These are phyloP conservation scores for Kwoniella pini DNA, from an alignment of 768 basidiomycete species.

Conservation along the genomic window DNA sequence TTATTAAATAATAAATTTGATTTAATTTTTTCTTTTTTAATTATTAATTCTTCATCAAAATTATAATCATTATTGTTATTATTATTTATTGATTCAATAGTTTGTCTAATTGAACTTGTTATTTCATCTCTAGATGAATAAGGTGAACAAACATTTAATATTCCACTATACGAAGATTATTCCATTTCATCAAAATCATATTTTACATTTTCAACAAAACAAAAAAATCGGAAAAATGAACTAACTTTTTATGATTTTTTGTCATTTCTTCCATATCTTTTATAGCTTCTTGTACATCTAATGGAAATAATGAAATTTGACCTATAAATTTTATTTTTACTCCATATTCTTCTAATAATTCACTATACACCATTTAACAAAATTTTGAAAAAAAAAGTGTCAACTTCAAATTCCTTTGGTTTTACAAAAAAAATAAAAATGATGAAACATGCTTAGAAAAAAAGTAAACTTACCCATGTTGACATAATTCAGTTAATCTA, in stretches of 20 bases:
- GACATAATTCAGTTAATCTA: slow-evolving; percentile 73
- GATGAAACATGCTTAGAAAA: not conserved
- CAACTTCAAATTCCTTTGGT: too few relatives aligned
- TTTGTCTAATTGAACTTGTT: slow-evolving; percentile 67
- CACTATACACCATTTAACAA: slow-evolving; percentile 57
- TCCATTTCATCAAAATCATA: too few relatives aligned
- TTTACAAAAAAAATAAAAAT: too few relatives aligned
- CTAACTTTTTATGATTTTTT: slow-evolving; percentile 68
- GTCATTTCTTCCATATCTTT: slow-evolving; percentile 76
- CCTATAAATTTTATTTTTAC: slow-evolving; percentile 85
- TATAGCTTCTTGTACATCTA: slow-evolving; percentile 69
- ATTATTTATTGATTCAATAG: slow-evolving; percentile 40
- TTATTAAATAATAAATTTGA: slow-evolving; percentile 30
- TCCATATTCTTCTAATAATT: slow-evolving; percentile 75
- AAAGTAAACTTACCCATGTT: slow-evolving; percentile 67
- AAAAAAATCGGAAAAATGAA: too few relatives aligned
- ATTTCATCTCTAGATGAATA: slow-evolving; percentile 93
- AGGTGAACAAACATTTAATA: slow-evolving; percentile 89
- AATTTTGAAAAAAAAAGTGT: too few relatives aligned
- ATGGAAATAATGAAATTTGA: slow-evolving; percentile 70
- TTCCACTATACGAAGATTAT: slow-evolving; percentile 62
- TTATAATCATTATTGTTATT: too few relatives aligned
- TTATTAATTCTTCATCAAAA: too few relatives aligned
- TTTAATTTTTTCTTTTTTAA: slow-evolving; percentile 12
- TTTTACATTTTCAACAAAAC: too few relatives aligned